Conservation (phyloP, 2,329 filamentous ascomycete genomes). For the Chaetomium sp. region DNA sequence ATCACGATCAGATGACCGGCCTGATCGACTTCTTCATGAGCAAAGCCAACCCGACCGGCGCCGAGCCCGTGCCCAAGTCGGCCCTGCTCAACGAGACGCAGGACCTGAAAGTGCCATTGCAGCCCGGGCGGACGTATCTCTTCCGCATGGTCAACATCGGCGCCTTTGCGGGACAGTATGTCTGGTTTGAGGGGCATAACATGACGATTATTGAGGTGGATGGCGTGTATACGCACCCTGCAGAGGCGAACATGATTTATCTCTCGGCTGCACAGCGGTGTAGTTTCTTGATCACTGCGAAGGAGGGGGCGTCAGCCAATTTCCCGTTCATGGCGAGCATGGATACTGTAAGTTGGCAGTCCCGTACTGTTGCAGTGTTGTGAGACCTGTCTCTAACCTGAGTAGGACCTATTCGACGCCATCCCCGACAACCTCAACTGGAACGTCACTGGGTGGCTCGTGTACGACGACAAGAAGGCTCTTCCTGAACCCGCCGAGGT, state of each 20-base stretch:
- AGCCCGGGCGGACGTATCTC: constrained; percentile 65
- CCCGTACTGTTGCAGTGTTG: too few relatives aligned
- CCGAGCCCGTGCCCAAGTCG: constrained; percentile 61
- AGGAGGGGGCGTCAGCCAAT: constrained; percentile 54
- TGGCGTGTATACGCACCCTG: constrained; percentile 59
- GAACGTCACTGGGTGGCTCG: constrained; percentile 60
- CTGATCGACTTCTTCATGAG: constrained; percentile 44
- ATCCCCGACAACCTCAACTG: constrained; percentile 63
- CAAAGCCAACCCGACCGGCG: constrained; percentile 50
- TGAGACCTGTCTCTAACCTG: too few relatives aligned
- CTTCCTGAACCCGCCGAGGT: constrained; percentile 48
- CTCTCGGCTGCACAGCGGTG: constrained; percentile 61
- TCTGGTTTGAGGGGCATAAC: constrained; percentile 61
- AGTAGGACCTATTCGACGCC: constrained; percentile 57
- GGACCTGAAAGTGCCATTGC: constrained; percentile 51
- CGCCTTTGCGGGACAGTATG: constrained; percentile 61
- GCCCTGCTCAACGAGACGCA: constrained; percentile 66
- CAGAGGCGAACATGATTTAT: constrained; percentile 58
- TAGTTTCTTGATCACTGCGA: constrained; percentile 57
- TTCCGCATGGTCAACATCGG: constrained; percentile 68
- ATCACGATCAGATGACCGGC: constrained; percentile 51
- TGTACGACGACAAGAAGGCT: constrained; percentile 44
- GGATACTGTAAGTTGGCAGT: constrained; percentile 49
- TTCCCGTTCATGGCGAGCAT: constrained; percentile 64
- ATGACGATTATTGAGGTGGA: constrained; percentile 68